These are phyloP conservation scores for Colletotrichum musae DNA, from an alignment of 2,329 filamentous ascomycete genomes.

Conservation along the genomic window DNA sequence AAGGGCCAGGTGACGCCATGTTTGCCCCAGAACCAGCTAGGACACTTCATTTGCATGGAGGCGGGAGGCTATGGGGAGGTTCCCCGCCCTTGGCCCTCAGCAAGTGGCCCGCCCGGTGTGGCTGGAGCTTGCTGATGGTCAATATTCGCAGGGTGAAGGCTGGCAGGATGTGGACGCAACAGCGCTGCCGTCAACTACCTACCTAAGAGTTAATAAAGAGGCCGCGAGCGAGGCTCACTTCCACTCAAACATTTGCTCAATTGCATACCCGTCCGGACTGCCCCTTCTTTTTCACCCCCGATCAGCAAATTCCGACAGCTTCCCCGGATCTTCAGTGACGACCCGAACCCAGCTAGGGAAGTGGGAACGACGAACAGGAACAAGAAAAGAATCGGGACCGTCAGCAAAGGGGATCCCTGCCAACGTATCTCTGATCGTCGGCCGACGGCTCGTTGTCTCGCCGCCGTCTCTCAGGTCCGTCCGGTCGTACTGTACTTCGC, in stretches of 20 bases:
- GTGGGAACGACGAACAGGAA: slow-evolving; percentile 22
- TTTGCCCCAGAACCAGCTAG: slow-evolving; percentile 25
- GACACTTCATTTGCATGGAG: slow-evolving; percentile 25
- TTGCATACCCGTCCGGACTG: not conserved
- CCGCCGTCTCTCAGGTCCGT: not conserved
- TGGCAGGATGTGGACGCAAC: too few relatives aligned
- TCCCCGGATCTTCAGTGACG: slow-evolving; percentile 38
- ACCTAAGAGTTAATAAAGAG: too few relatives aligned
- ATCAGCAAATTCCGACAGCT: slow-evolving; percentile 18
- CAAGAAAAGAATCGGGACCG: slow-evolving; percentile 20
- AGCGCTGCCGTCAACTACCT: too few relatives aligned
- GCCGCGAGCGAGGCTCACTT: too few relatives aligned
- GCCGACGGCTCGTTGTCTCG: not conserved
- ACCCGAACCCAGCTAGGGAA: not conserved
- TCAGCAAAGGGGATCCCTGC: slow-evolving; percentile 33
- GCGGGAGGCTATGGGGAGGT: slow-evolving; percentile 19
- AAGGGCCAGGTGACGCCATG: slow-evolving; percentile 37
- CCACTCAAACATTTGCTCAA: too few relatives aligned
- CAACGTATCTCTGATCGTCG: slow-evolving; percentile 24
- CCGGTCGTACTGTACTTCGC: too few relatives aligned
- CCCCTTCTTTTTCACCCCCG: not conserved
- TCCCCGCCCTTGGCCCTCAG: slow-evolving; percentile 19
- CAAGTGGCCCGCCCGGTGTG: slow-evolving; percentile 7
- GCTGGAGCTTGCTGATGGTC: slow-evolving; percentile 19
- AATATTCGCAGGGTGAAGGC: not conserved